Base-by-base conservation (phyloP, 2,329 filamentous ascomycete genomes). In the Hymenoscyphus occultus region DNA sequence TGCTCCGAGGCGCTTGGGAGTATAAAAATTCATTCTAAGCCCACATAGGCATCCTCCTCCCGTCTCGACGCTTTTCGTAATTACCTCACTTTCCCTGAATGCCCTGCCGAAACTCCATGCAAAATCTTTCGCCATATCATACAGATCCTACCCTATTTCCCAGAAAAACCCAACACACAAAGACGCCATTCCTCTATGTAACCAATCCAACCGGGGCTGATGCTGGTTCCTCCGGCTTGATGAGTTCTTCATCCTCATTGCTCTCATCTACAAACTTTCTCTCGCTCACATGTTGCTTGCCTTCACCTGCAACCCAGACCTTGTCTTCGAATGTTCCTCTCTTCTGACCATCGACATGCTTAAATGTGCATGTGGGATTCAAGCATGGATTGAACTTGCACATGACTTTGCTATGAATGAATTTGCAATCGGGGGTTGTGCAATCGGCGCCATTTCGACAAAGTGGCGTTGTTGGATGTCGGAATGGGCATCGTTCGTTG, bases 371-470 rank as follows among this genome's bases (percentile, higher is more conserved):
- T 71, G 82, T 85, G n/a, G 90, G 86, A 79, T 97, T 97, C 69
- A 92, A 85, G 79, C 95, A 99, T 0, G 94, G 95, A 71, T 88
- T 93, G 80, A 90, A 98, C 76, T 88, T 93, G 87, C 95, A 99
- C 77, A 90, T 85, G 59, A 89, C 91, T 76, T 89, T 88, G 71
- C 90, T 80, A 79, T 99, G 95, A 13, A 91, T 93, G 76, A 96
- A 99, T 72, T 92, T 93, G 85, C 95, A 99, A 67, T 88, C 87
- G 13, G 88, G 80, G 3, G 86, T 87, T 42, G 88, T 88, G 82
- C 95, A 99, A 75, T 94, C 92, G 59, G 90, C 90, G 35, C 95
- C 95, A 75, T 97, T 97, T 65, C 92, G 89, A 81, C 95, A 99
- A 31, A 92, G 83, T 6, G 92, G 92, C 85, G 92, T 92, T 35